These are phyloP conservation scores for Volvox carteri DNA, from an alignment of 163 green algal species.

Conservation along the genomic window DNA sequence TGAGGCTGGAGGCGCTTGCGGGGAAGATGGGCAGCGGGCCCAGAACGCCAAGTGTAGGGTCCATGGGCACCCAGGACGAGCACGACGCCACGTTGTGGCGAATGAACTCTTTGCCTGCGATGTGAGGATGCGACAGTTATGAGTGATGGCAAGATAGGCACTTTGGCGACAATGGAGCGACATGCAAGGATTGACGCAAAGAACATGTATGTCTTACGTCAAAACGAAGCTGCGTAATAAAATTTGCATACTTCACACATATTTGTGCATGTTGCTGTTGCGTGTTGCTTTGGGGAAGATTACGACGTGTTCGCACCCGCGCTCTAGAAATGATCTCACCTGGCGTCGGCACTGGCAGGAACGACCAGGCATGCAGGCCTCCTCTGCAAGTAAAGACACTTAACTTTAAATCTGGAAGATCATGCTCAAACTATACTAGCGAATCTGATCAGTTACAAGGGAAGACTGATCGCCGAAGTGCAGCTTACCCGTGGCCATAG, in stretches of 20 bases:
- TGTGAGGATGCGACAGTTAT: background rate
- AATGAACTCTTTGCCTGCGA: background rate
- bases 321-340: too few species aligned
- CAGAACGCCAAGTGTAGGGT: background rate
- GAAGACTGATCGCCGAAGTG: background rate
- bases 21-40: background rate
- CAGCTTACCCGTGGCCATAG: background rate
- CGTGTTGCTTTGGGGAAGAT: too few species aligned
- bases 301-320: too few species aligned
- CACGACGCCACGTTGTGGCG: background rate
- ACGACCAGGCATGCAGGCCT: background rate
- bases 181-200: background rate
- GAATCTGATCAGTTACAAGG: background rate
- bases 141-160: background rate
- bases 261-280: background rate
- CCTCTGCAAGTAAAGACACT: background rate
- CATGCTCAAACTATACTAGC: background rate
- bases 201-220: background rate
- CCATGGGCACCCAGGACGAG: background rate
- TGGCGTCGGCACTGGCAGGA: background rate
- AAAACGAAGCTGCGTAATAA: background rate
- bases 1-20: background rate
- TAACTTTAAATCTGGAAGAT: background rate
- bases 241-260: background rate
- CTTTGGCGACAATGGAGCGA: too few species aligned